These are phyloP conservation scores for Sonneratia alba DNA, from an alignment of 345 rosid species.

Conservation along the genomic window DNA sequence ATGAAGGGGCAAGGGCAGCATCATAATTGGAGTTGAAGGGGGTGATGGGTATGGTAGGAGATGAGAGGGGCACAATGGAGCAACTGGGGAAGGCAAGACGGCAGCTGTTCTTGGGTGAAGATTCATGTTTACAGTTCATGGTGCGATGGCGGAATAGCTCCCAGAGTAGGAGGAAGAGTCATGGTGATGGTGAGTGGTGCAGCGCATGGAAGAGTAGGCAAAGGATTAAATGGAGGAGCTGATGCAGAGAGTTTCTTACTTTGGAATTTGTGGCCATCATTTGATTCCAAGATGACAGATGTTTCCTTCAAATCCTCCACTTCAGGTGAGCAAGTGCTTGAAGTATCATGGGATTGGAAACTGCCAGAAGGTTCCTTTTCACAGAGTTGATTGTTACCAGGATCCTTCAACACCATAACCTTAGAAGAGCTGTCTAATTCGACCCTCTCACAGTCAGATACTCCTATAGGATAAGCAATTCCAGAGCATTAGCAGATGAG, in stretches of 20 bases:
- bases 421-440: constrained; percentile 24
- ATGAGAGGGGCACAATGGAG: constrained; percentile 45
- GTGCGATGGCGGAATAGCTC: constrained; percentile 45
- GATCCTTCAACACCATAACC: constrained; percentile 34
- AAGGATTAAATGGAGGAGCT: constrained; percentile 90
- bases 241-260: constrained; percentile 89
- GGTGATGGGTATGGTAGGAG: constrained; percentile 72
- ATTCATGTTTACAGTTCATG: constrained; percentile 82
- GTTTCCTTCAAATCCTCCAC: constrained; percentile 58
- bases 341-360: constrained; percentile 5
- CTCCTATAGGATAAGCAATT: constrained; percentile 24
- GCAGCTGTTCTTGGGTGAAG: constrained; percentile 65
- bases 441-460: constrained; percentile 19
- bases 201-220: constrained; percentile 51
- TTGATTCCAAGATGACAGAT: constrained; percentile 27
- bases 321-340: constrained; percentile 1
- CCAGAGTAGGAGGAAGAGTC: constrained; percentile 41
- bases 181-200: constrained; percentile 53
- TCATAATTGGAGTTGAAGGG: constrained; percentile 79
- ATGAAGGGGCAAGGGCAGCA: constrained; percentile 73
- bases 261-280: constrained; percentile 38
- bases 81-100: constrained; percentile 27
- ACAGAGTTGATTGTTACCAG: constrained; percentile 22
- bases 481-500: constrained; percentile 27
- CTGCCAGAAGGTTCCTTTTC: constrained; percentile 27